Base-by-base conservation (phyloP, 1,139 yeast species). In the Pichia sp. region DNA sequence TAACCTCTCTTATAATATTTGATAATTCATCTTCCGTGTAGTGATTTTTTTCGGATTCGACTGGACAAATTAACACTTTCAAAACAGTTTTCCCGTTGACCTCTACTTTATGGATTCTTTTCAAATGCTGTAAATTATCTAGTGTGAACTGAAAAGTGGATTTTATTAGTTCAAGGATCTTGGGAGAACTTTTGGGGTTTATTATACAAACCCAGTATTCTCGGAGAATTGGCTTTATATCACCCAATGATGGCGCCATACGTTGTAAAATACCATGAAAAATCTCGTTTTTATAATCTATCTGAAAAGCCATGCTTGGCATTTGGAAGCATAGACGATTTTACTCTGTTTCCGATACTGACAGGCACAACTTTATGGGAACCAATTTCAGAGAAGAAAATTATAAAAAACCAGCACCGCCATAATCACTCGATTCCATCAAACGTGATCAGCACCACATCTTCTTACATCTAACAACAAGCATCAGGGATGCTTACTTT, bases 131-230 rank as follows among this genome's bases (percentile, higher is more conserved):
- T 4, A 75, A 62, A 1, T 66, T 55, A 0, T 68, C 60, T 0
- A 79, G 75, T 19, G 79, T 78, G 0, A 68, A 57, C 13, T 57
- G 54, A 45, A 62, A 56, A 1, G 56, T 55, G 1, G 44, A 50
- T 47, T 62, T 66, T 18, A 64, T 58, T 3, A 63, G 25, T 13
- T 47, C 52, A 21, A 75, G 62, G 13, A 73, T 62, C 31, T 58
- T 52, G 12, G 70, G 60, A 9, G 84, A 75, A 10, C 67, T 63
- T 52, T 62, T 65, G 0, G 85, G 80, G 7, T 72, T 65, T 7
- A 82, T 74, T 28, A 67, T 67, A 5, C 78, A 68, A 1, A 80
- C 71, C 95, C 95, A 87, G 1, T 79, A 84, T 3, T 70, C 67
- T 2, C 74, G 67, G 10, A 83, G 64, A 4, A 67, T 61, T 4